Evolutionary conservation across 768 basidiomycete genomes (phyloP).

Genomic region (Gymnopilus dilepis): DNA sequence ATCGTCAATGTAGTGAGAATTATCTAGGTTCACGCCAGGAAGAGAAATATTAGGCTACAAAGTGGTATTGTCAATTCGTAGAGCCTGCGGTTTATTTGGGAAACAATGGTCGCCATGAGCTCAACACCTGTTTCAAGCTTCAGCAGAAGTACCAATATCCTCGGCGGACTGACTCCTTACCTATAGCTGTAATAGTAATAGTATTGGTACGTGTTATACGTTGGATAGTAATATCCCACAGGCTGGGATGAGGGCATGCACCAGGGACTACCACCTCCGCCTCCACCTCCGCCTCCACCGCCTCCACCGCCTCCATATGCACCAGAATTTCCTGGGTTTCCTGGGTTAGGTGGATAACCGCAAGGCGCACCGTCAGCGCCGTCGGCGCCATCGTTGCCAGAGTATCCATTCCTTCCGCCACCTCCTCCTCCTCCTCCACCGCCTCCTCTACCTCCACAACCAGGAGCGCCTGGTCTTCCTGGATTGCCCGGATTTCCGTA

Average conservation of each 20-base stretch:
- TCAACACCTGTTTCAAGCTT: not conserved
- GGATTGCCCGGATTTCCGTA: not conserved
- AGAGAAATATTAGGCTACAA: too few relatives aligned
- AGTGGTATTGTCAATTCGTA: too few relatives aligned
- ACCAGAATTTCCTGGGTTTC: not conserved
- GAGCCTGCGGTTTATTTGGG: too few relatives aligned
- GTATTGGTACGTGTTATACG: not conserved
- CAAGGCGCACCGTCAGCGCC: not conserved
- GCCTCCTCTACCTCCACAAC: not conserved
- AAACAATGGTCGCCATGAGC: too few relatives aligned
- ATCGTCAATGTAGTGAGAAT: too few relatives aligned
- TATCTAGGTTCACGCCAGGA: too few relatives aligned
- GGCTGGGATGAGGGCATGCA: too few relatives aligned
- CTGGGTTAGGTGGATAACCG: not conserved
- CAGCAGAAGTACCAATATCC: not conserved
- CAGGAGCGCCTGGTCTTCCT: not conserved
- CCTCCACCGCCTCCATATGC: not conserved
- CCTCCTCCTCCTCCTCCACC: constrained; percentile 1
- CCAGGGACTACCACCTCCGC: not conserved
- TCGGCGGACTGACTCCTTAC: not conserved
- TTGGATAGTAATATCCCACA: not conserved
- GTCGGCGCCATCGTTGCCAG: not conserved
- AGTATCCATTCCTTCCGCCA: not conserved
- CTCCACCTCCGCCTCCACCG: constrained; percentile 3
- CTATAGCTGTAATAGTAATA: not conserved